Evolutionary conservation across 164 flowering plant genomes (phyloP).

Genomic region (Paratinospora sagittata): DNA sequence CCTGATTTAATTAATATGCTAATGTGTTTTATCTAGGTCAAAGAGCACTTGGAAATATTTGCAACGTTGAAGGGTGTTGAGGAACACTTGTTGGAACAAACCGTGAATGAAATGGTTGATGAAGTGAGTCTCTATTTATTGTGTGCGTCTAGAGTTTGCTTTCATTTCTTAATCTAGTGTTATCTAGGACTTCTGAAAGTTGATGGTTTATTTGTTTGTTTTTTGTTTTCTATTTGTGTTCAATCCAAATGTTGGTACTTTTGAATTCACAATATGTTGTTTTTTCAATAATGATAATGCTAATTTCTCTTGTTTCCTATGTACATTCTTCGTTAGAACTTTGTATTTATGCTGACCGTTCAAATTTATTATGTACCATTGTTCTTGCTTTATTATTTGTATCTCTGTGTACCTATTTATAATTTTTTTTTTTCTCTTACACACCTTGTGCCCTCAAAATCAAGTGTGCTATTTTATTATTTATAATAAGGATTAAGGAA

Average conservation of each 20-base stretch:
- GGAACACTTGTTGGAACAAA: slow-evolving; percentile 49
- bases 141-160: neutral
- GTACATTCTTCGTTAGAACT: too few species aligned
- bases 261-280: neutral
- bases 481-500: too few species aligned
- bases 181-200: neutral
- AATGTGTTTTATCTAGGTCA: slow-evolving; percentile 47
- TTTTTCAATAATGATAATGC: neutral
- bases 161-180: neutral
- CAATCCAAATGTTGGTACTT: neutral
- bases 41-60: slow-evolving; percentile 91
- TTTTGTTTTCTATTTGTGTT: neutral
- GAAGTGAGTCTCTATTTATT: slow-evolving; percentile 50
- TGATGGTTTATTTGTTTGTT: too few species aligned
- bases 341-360: too few species aligned
- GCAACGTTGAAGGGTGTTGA: slow-evolving; percentile 79
- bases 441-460: too few species aligned
- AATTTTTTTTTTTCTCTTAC: too few species aligned
- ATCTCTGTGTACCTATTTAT: too few species aligned
- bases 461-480: too few species aligned
- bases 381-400: too few species aligned
- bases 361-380: too few species aligned
- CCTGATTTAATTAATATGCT: neutral
- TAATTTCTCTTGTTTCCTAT: too few species aligned
- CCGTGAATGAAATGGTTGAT: slow-evolving; percentile 73